Conservation (phyloP, 1,284 basidiomycete species). For the Ustilago crameri region DNA sequence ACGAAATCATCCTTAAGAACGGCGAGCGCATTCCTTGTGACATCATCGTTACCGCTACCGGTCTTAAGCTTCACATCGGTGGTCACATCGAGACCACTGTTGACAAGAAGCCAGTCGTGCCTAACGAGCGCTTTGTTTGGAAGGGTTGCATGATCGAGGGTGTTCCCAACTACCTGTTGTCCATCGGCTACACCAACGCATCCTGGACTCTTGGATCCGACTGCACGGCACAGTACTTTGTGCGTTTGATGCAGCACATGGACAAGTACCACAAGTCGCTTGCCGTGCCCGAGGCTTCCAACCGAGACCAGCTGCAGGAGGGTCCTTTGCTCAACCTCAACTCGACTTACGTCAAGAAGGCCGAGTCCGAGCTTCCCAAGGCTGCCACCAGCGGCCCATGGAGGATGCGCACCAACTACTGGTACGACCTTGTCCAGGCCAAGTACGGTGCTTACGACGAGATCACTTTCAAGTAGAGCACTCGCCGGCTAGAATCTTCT, state of each 20-base stretch:
- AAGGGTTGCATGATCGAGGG: conserved; percentile 65
- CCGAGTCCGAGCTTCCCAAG: conserved; percentile 55
- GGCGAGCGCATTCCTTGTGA: conserved; percentile 63
- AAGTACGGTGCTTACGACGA: conserved; percentile 48
- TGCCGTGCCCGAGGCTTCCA: conserved; percentile 24
- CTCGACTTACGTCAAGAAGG: conserved; percentile 65
- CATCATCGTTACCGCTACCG: conserved; percentile 67
- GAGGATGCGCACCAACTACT: conserved; percentile 56
- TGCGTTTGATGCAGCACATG: conserved; percentile 55
- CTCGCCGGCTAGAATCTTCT: background rate
- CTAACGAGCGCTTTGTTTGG: conserved; percentile 57
- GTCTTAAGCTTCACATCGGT: conserved; percentile 61
- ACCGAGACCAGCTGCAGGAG: conserved; percentile 24
- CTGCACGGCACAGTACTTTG: conserved; percentile 58
- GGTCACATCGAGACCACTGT: conserved; percentile 55
- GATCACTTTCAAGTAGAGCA: conserved; percentile 33
- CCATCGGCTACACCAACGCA: conserved; percentile 66
- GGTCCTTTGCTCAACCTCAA: conserved; percentile 59
- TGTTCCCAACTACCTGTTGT: conserved; percentile 60
- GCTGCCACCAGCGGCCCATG: conserved; percentile 56
- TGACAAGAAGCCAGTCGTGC: conserved; percentile 52
- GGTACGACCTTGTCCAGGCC: conserved; percentile 53
- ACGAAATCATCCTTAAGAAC: conserved; percentile 60
- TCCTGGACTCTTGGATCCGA: conserved; percentile 67
- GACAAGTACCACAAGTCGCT: conserved; percentile 48